phyloP scores from a whole-genome alignment of 768 basidiomycete genomes.

The Termitomyces sp. region DNA sequence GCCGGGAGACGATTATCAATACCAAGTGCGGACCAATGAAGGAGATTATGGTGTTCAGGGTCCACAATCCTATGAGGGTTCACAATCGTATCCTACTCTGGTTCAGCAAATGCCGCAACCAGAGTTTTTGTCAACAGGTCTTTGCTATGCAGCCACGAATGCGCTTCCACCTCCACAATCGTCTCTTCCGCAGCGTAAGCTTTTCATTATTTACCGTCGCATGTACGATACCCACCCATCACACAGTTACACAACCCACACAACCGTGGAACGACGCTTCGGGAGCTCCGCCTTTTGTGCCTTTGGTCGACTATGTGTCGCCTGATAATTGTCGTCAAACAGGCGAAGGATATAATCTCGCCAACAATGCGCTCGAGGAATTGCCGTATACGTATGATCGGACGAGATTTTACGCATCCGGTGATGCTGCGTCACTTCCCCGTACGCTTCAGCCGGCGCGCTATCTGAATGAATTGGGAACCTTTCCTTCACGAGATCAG shows the following conservation, averaged over 20 bases:
- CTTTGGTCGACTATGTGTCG: background rate
- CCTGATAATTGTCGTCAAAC: background rate
- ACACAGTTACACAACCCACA: background rate
- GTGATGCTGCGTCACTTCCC: background rate
- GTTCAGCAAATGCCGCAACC: background rate
- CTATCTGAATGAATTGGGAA: constrained; percentile 12
- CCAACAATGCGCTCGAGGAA: background rate
- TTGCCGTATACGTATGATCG: constrained; percentile 2
- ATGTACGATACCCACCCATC: background rate
- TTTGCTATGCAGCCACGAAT: background rate
- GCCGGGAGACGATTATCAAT: background rate
- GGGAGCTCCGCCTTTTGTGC: background rate
- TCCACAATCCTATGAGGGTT: background rate
- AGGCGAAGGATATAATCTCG: background rate
- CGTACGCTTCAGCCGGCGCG: background rate
- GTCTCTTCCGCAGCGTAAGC: background rate
- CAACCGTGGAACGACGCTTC: background rate
- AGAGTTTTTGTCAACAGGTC: background rate
- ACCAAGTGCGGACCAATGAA: background rate
- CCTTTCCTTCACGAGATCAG: constrained; percentile 8
- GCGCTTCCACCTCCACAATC: background rate
- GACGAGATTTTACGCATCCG: background rate
- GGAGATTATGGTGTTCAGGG: background rate
- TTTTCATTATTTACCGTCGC: background rate
- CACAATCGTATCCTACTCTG: background rate